Evolutionary conservation across 108 stramenopile species (phyloP), one percentile per base, ranked within the genome.

Genomic region (Nitzschia palea): DNA sequence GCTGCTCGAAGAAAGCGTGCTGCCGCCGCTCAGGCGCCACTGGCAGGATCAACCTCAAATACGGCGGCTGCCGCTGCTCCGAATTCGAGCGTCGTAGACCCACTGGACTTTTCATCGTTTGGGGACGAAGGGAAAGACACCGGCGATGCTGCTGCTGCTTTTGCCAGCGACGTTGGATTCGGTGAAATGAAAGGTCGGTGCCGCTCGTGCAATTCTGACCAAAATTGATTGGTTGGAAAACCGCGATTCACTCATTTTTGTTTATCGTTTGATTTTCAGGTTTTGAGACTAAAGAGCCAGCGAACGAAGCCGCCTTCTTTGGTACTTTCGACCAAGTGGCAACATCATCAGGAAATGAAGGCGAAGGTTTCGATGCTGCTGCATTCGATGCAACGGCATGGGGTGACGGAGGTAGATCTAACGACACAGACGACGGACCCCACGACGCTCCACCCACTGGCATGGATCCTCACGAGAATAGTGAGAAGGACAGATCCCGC

Each of bases 1-100:
- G 87, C 88, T 6, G 91, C 88, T 3, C 70, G 88, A 51, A 68
- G 91, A 29, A 85, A 79, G 68, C 83, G 76, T 22, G 83, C 80
- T 4, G 80, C 82, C 18, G 64, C 65, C 3, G 17, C 65, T n/a
- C 15, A 1, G 23, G 1, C 26, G 40, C 44, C 70, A 23, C 36
- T 61, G 5, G 52, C 51, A 20, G 33, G 35, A 10, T 12, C 61
- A 22, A 22, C 64, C 17, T 65, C 64, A 31, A 8, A 3, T n/a
- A n/a, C 23, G 12, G 23, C 62, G 6, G 63, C 48, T 28, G 3
- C 60, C 43, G 35, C 69, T 37, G 18, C 47, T 18, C 47, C 47
- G 4, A 4, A 12, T 4, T 18, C 47, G 15, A 4, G 2, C 15
- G n/a, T 53, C 12, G 12, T 34, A 1, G 53, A 55, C 27, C 53